Percentiles rank a stretch among this genome's conserved stretches.
These are phyloP conservation scores for Alternaria tenuissima DNA, from an alignment of 2,329 filamentous ascomycete genomes.

Conservation along the genomic window DNA sequence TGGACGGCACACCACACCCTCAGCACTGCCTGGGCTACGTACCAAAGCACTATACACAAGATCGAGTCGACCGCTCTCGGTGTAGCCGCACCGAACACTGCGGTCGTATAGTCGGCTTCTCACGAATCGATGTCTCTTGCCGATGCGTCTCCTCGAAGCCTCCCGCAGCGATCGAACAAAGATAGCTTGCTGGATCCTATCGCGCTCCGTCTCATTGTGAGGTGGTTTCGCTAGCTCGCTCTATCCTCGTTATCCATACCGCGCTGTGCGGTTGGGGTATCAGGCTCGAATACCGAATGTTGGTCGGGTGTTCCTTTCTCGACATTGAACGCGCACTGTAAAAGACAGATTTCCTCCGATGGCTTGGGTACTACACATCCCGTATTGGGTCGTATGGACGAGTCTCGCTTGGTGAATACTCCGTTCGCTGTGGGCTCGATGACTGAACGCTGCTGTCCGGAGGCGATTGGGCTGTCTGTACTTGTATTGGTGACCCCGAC, in stretches of 20 bases:
- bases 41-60: constrained; percentile 30
- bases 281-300: constrained; percentile 24
- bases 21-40: constrained; percentile 29
- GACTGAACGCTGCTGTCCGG: constrained; percentile 39
- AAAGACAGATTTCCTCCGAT: constrained; percentile 30
- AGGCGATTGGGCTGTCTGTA: constrained; percentile 36
- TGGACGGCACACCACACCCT: constrained; percentile 9
- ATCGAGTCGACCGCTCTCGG: constrained; percentile 19
- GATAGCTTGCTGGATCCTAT: constrained; percentile 9
- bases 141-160: constrained; percentile 10
- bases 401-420: constrained; percentile 45
- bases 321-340: constrained; percentile 22
- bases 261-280: constrained; percentile 28
- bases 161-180: constrained; percentile 10
- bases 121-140: constrained; percentile 18
- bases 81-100: constrained; percentile 25
- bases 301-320: constrained; percentile 22
- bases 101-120: constrained; percentile 14
- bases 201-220: constrained; percentile 11
- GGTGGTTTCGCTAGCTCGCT: constrained; percentile 10
- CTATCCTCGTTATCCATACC: constrained; percentile 13
- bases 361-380: constrained; percentile 40
- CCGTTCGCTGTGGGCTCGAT: constrained; percentile 42
- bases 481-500: constrained; percentile 38
- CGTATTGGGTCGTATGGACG: constrained; percentile 49